Percentiles rank a stretch among this genome's conserved stretches.
Evolutionary conservation across 208 protist genomes (phyloP).

Genomic region (Leishmania gerbilli): DNA sequence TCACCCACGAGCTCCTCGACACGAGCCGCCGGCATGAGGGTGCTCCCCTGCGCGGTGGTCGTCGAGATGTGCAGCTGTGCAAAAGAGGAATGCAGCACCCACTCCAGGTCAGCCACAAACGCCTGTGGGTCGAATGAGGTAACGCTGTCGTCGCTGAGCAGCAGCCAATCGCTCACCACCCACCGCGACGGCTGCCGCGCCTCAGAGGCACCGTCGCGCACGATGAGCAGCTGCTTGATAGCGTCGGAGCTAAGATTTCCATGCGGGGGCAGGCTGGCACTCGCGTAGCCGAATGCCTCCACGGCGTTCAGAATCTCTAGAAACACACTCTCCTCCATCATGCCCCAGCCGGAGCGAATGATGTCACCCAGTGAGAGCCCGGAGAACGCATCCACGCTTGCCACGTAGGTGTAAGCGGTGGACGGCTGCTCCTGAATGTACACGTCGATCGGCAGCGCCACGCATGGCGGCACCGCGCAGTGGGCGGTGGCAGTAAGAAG

Average conservation of each 20-base stretch:
- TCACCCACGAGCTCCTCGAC: constrained; percentile 71
- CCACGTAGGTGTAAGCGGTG: constrained; percentile 55
- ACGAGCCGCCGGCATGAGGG: constrained; percentile 37
- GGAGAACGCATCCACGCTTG: constrained; percentile 64
- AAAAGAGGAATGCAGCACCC: constrained; percentile 78
- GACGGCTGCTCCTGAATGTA: constrained; percentile 64
- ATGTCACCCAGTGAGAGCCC: constrained; percentile 83
- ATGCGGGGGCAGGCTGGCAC: constrained; percentile 54
- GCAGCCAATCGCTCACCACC: constrained; percentile 85
- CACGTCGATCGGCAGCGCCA: constrained; percentile 65
- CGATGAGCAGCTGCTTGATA: constrained; percentile 63
- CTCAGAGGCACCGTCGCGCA: constrained; percentile 72
- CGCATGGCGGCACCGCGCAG: constrained; percentile 30
- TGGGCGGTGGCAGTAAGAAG: constrained; percentile 41
- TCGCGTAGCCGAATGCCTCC: constrained; percentile 60
- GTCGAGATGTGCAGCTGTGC: constrained; percentile 72
- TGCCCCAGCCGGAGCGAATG: constrained; percentile 74
- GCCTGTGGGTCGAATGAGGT: constrained; percentile 26
- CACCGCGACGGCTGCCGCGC: constrained; percentile 57
- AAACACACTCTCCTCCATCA: constrained; percentile 76
- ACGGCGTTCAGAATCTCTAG: constrained; percentile 65
- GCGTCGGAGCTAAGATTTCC: constrained; percentile 74
- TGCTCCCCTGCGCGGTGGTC: constrained; percentile 29
- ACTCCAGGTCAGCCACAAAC: constrained; percentile 70
- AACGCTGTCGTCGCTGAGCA: constrained; percentile 36